Evolutionary conservation across 192 early-diverging fungal species (phyloP), one percentile per base, ranked within the genome.

Genomic region (Coemansia sp.): DNA sequence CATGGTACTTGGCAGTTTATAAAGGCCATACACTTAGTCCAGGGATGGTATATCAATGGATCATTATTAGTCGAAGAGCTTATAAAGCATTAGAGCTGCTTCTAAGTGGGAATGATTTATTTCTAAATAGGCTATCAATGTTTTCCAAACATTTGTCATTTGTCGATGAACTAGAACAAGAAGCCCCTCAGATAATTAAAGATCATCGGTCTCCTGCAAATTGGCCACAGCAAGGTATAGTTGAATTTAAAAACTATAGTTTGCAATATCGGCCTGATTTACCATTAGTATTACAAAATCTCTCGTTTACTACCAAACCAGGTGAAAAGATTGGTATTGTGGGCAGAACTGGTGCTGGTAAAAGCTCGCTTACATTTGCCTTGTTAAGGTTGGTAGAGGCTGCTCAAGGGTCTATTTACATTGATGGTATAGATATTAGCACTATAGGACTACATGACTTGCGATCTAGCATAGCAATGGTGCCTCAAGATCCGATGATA

Each of bases 401-500:
- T 19, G 59, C 60, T 2, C 18, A 28, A 2, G 81, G 83, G 12
- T 59, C 50, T 10, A 81, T 86, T 15, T 42, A 42, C 1, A 84
- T 86, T 37, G 84, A 86, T 41, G 69, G 72, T 9, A 57, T 85
- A 26, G 81, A 84, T 45, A 85, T 68, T 26, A 55, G 57, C 33
- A 83, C 71, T 23, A 62, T 86, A 41, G 82, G 82, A 30, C 58
- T 85, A 19, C 50, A 65, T 12, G 69, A 85, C 33, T 48, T 85
- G 46, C 50, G 84, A 15, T 67, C 78, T 0, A 63, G 59, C 9
- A 61, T 86, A 26, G 76, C 75, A n/a, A 80, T 87, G 40, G 81
- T 86, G 14, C 84, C 85, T 4, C 84, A 86, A 59, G 87, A 89
- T 41, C 87, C 87, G 0, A 71, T 80, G 15, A 41, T 88, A 10